These are phyloP conservation scores for Podospora tetraspora DNA, from an alignment of 495 filamentous ascomycete genomes.

Conservation along the genomic window DNA sequence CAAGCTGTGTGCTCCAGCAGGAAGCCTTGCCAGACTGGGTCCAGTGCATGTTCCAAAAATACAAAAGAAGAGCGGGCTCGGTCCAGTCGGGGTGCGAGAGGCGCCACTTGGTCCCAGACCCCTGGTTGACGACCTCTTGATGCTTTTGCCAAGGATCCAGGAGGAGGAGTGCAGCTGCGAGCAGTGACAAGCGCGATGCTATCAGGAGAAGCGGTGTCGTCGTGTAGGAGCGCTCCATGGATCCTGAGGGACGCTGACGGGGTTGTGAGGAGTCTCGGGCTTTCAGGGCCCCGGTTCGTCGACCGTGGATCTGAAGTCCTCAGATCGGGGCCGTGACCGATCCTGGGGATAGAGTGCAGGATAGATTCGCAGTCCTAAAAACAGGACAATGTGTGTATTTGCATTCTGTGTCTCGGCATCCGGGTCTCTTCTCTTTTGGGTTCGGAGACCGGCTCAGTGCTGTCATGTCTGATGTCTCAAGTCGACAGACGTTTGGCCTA, in stretches of 20 bases:
- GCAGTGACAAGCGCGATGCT: neutral
- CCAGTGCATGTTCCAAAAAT: neutral
- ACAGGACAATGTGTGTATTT: neutral
- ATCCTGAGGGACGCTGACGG: neutral
- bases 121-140: conserved; percentile 7
- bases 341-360: neutral
- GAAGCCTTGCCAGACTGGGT: neutral
- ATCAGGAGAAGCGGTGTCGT: neutral
- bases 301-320: neutral
- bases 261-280: neutral
- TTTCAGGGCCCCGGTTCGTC: neutral
- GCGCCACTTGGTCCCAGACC: conserved; percentile 6
- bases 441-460: neutral
- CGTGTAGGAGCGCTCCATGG: neutral
- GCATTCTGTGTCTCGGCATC: neutral
- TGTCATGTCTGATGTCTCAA: neutral
- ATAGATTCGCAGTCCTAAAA: neutral
- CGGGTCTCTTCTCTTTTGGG: neutral
- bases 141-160: conserved; percentile 4
- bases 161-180: neutral
- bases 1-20: no score
- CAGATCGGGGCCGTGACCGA: no score
- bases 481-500: neutral
- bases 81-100: conserved; percentile 5
- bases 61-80: neutral